Evolutionary conservation across 2,329 filamentous ascomycete genomes (phyloP), one percentile per base, ranked within the genome.

Genomic region (Drechslerella dactyloides): DNA sequence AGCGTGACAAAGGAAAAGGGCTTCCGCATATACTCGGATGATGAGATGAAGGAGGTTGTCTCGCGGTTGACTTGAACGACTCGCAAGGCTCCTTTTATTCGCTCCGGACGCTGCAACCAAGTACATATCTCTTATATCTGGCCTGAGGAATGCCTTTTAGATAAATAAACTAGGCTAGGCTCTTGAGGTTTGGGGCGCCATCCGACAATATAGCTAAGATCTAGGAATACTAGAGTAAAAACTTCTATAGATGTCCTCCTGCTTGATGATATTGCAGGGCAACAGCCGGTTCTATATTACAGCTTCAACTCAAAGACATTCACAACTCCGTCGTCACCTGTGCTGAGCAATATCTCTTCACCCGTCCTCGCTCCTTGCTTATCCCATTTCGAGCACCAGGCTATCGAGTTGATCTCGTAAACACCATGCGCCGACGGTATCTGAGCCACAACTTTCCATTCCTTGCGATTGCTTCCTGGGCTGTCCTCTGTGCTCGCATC

Each of bases 1-100:
- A 97, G 93, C 79, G 94, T 99, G 66, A 99, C 94, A 74, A 96
- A 93, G 85, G 93, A 97, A 76, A 93, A 90, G 82, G 94, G 94
- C 64, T 99, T 99, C 85, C 89, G 91, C 83, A 97, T 99, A 87
- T 99, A 99, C 84, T 90, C 89, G 68, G 94, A 99, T 78, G 91
- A 93, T 78, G 93, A 97, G 84, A 99, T 99, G 94, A 90, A 90
- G 70, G 85, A 87, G 51, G 92, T 96, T 73, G 94, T 99, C 73
- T 89, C 90, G 80, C 87, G 93, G 80, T 86, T 96, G 65, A 72
- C 58, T 40, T 72, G 56, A 23, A 13, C n/a, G 8, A 7, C 11
- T 23, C 6, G 69, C 4, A 19, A 23, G 10, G 6, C 10, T 33
- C 15, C 44, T 19, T 15, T 27, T 24, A 7, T 17, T 13, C 15